A percentile compares a stretch with the other conserved stretches of the same genome.
These are phyloP conservation scores for Corylus avellana DNA, from an alignment of 306 rosid genomes.

Conservation along the genomic window DNA sequence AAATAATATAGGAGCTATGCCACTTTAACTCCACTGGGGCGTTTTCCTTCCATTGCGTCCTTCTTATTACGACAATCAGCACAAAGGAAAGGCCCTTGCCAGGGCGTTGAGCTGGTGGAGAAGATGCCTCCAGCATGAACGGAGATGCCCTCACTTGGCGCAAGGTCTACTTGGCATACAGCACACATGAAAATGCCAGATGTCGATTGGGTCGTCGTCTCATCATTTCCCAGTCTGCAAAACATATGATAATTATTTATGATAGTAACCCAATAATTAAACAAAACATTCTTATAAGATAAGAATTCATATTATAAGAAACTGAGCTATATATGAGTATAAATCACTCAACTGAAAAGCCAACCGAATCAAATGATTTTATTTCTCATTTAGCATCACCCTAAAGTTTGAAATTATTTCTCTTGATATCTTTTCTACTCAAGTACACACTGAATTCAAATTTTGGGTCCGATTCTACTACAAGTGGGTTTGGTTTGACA, in stretches of 20 bases:
- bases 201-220: conserved; percentile 63
- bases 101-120: conserved; percentile 88
- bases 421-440: neutral
- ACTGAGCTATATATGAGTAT: neutral
- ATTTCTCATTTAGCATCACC: too few species aligned
- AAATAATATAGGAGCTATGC: conserved; percentile 41
- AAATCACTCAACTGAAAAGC: conserved; percentile 1
- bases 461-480: neutral
- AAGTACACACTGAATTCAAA: neutral
- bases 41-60: conserved; percentile 99
- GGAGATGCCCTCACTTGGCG: conserved; percentile 87
- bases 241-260: conserved; percentile 10
- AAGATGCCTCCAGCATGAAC: conserved; percentile 93
- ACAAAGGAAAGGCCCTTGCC: conserved; percentile 98
- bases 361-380: neutral
- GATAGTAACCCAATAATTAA: conserved; percentile 1
- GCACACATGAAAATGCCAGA: conserved; percentile 85
- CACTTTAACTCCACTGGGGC: conserved; percentile 86
- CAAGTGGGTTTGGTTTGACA: neutral
- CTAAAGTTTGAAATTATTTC: too few species aligned
- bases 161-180: conserved; percentile 90
- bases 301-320: neutral
- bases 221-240: conserved; percentile 82
- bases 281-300: neutral
- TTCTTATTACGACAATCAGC: conserved; percentile 83